These are phyloP conservation scores for Neostapfia colusana DNA, from an alignment of 176 grass and related monocot species.

Conservation along the genomic window DNA sequence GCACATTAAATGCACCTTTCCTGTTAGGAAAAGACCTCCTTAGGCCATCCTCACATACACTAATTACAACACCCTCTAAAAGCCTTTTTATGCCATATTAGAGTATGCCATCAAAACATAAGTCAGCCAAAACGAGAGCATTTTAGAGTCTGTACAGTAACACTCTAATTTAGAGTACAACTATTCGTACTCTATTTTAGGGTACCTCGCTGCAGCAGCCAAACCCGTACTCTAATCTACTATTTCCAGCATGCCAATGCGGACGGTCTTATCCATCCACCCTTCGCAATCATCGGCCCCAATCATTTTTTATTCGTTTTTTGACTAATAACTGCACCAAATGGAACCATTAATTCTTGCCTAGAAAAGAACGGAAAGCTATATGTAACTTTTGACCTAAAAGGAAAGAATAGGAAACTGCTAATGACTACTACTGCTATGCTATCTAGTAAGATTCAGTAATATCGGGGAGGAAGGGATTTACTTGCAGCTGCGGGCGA, in stretches of 20 bases:
- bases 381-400: background rate
- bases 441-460: background rate
- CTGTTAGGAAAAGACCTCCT: background rate
- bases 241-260: too few relatives aligned
- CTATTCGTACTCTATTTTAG: too few relatives aligned
- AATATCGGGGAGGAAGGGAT: background rate
- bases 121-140: too few relatives aligned
- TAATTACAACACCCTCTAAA: too few relatives aligned
- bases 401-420: background rate
- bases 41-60: too few relatives aligned
- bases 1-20: constrained; percentile 15
- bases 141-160: too few relatives aligned
- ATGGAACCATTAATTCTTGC: background rate
- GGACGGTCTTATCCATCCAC: background rate
- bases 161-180: too few relatives aligned
- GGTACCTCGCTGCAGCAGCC: too few relatives aligned
- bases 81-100: too few relatives aligned
- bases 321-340: background rate
- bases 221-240: too few relatives aligned
- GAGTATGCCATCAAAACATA: too few relatives aligned
- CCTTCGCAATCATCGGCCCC: background rate
- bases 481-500: constrained; percentile 79
- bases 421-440: background rate
- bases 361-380: background rate
- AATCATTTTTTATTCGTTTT: background rate